Evolutionary conservation across 306 rosid species (phyloP), one percentile per base, ranked within the genome.

Genomic region (Purshia tridentata): DNA sequence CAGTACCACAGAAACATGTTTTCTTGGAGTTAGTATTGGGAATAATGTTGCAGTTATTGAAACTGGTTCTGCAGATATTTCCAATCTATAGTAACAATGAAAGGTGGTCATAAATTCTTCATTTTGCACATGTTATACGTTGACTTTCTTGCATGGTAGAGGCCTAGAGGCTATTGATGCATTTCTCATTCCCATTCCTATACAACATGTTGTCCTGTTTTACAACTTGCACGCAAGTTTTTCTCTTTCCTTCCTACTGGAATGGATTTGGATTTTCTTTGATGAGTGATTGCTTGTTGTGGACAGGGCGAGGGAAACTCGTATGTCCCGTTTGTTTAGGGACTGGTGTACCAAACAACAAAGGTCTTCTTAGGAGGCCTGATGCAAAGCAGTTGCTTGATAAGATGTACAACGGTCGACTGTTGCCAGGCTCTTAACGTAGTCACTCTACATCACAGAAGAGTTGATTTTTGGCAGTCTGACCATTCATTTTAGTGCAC

Each of bases 281-380:
- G 5, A 2, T 4, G 41, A 61, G 47, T 78, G 70, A 39, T 82
- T 61, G 47, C 22, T 63, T 60, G 13, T 70, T 22, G 56, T 73
- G 75, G 42, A 19, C 87, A 93, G 98, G 97, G 61, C 79, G 97
- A 45, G 98, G 98, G 76, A 93, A 93, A 80, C 97, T 93, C 19
- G 97, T 93, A 16, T 93, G 98, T 29, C 98, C 98, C 2, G 91
- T 93, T 41, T 93, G 98, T 73, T 83, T 93, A 75, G 98, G 98
- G 65, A 93, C 98, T 37, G 97, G 98, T 75, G 78, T 93, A 73
- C 94, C 96, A 8, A 93, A 91, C 68, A 93, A 91, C 78, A 93
- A 91, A 86, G 96, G 97, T 69, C 94, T 93, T 23, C 92, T 93
- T 4, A 82, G 98, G 57, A 84, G 98, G 80, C 98, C 97, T 0